These are phyloP conservation scores for Penicillium brasilianum DNA, from an alignment of 2,329 filamentous ascomycete genomes.

Conservation along the genomic window DNA sequence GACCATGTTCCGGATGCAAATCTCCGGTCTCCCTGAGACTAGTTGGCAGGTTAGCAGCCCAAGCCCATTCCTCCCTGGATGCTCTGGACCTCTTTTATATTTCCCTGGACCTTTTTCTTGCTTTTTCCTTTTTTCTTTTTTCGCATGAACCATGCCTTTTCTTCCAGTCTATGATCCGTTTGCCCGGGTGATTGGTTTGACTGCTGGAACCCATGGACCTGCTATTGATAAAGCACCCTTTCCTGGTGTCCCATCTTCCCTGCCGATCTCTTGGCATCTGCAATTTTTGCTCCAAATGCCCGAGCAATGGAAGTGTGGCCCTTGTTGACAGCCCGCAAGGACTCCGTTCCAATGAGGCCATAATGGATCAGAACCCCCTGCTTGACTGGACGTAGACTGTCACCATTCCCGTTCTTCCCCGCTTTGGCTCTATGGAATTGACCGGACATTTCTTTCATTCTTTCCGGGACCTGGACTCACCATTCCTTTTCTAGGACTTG, in stretches of 20 bases:
- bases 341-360: constrained; percentile 18
- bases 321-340: constrained; percentile 12
- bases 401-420: constrained; percentile 1
- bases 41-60: constrained; percentile 97
- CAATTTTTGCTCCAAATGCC: constrained; percentile 4
- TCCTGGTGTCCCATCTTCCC: constrained; percentile 1
- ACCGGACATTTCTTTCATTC: constrained; percentile 21
- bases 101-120: constrained; percentile 15
- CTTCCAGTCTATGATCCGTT: constrained; percentile 20
- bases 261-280: not conserved
- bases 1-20: constrained; percentile 95
- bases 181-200: constrained; percentile 15
- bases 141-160: constrained; percentile 6
- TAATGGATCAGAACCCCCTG: constrained; percentile 22
- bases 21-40: constrained; percentile 97
- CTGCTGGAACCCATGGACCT: constrained; percentile 18
- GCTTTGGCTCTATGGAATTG: constrained; percentile 16
- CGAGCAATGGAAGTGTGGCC: constrained; percentile 5
- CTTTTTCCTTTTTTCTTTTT: not conserved
- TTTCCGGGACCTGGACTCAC: constrained; percentile 74
- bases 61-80: constrained; percentile 38
- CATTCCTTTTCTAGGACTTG: constrained; percentile 84
- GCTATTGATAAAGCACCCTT: constrained; percentile 8
- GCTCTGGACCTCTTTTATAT: constrained; percentile 22
- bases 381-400: constrained; percentile 28